Evolutionary conservation across 2,329 filamentous ascomycete species (phyloP), one percentile per base, ranked within the genome.

Genomic region (Colletotrichum eremochloae): DNA sequence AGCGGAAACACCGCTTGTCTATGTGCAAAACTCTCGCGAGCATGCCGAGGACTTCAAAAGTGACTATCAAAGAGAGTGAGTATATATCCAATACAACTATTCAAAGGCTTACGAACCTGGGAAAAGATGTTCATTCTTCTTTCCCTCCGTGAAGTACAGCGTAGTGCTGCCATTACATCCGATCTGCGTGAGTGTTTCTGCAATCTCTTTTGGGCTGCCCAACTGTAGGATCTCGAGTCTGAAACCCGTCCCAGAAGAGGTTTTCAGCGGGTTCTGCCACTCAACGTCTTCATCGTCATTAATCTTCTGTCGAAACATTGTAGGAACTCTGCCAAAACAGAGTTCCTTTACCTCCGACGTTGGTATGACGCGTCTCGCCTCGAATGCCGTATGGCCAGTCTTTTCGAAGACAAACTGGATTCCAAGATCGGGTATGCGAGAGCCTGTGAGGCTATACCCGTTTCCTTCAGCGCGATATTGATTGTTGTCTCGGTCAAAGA

Each of bases 1-100:
- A 81, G 31, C 79, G 79, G 66, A 84, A 85, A 31, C 77, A 79
- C 9, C 79, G 81, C 2, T 80, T 77, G 5, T 78, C 76, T 0
- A 84, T 77, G 2, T 83, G 80, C 6, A 83, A 63, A 0, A 79
- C 78, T 20, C 80, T 76, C 1, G 80, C 81, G 1, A 84, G 74
- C 83, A 85, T 85, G 0, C 82, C 83, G 1, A 85, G 76, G 1
- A 85, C 75, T 24, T 84, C 82, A 38, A 83, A 83, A 1, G 81
- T 77, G 5, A 83, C 81, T 80, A 36, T 15, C 8, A 5, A 12
- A 1, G 5, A 7, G 2, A 3, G 6, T 5, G 36, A 24, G 7
- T 6, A 14, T 8, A 53, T 20, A 29, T 3, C n/a, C 60, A 52
- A 24, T 9, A 5, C 20, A 24, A 2, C 3, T 2, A 11, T 20